These are phyloP conservation scores for Emergomyces orientalis DNA, from an alignment of 2,329 filamentous ascomycete genomes.

Conservation along the genomic window DNA sequence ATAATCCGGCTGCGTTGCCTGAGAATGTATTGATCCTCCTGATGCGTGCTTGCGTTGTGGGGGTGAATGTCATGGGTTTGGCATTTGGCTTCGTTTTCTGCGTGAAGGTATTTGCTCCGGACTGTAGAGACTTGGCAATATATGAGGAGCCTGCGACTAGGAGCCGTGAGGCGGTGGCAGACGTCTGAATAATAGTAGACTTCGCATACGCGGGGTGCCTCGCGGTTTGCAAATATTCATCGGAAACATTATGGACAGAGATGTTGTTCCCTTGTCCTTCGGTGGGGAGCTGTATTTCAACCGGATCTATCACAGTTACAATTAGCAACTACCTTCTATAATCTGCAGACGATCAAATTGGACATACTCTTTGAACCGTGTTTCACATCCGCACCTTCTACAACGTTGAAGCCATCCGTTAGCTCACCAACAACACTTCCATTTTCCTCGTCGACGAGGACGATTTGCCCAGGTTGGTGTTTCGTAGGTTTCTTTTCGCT, in stretches of 20 bases:
- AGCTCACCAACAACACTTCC: slow-evolving; percentile 91
- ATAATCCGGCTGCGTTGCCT: slow-evolving; percentile 65
- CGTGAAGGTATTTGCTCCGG: slow-evolving; percentile 69
- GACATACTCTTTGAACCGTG: slow-evolving; percentile 80
- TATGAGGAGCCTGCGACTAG: slow-evolving; percentile 81
- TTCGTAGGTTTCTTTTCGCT: slow-evolving; percentile 24
- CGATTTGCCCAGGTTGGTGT: slow-evolving; percentile 61
- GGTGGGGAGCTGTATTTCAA: slow-evolving; percentile 39
- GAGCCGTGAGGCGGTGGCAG: slow-evolving; percentile 77
- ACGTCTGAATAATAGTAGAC: slow-evolving; percentile 76
- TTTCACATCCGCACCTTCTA: slow-evolving; percentile 66
- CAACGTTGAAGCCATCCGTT: slow-evolving; percentile 67
- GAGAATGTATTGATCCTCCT: slow-evolving; percentile 87
- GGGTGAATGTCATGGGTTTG: slow-evolving; percentile 80
- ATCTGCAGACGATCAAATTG: neutral
- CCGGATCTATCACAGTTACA: slow-evolving; percentile 33
- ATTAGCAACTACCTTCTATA: neutral
- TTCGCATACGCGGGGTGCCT: slow-evolving; percentile 87
- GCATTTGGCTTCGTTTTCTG: slow-evolving; percentile 66
- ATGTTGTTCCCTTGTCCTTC: slow-evolving; percentile 39
- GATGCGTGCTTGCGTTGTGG: slow-evolving; percentile 72
- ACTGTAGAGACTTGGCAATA: slow-evolving; percentile 66
- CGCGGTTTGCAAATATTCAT: slow-evolving; percentile 61
- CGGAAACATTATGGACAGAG: slow-evolving; percentile 40
- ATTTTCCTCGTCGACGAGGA: slow-evolving; percentile 90